phyloP scores from a whole-genome alignment of 2,329 filamentous ascomycete genomes.

The Apiospora phragmitis region DNA sequence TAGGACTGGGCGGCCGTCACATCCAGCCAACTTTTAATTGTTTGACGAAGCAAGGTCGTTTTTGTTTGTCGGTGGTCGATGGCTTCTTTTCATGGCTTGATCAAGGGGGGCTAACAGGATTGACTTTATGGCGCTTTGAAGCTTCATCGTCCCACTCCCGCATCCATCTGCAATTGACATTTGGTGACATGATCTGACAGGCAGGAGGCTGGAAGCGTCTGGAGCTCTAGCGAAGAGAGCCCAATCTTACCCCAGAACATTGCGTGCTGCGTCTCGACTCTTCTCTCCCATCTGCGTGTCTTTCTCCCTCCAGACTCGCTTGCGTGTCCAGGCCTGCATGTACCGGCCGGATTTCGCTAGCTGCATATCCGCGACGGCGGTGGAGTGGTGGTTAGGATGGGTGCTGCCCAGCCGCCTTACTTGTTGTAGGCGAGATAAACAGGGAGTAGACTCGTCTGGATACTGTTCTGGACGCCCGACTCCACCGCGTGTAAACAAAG shows the following conservation, averaged over 20 bases:
- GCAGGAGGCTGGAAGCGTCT: slow-evolving; percentile 4
- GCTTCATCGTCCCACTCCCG: background rate
- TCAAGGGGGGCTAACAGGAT: background rate
- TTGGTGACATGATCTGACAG: slow-evolving; percentile 6
- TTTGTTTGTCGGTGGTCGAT: background rate
- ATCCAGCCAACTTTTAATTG: background rate
- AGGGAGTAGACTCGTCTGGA: slow-evolving; percentile 11
- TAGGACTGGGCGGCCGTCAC: background rate
- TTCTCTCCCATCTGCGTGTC: background rate
- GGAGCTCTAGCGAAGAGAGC: background rate
- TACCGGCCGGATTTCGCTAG: slow-evolving; percentile 2
- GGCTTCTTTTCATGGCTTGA: background rate
- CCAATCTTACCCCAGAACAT: background rate
- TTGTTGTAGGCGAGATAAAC: slow-evolving; percentile 15
- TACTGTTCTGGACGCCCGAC: background rate
- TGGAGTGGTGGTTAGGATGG: background rate
- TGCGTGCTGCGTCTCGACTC: background rate
- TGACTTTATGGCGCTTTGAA: background rate
- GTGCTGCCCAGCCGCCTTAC: slow-evolving; percentile 4
- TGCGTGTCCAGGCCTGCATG: background rate
- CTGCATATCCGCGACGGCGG: slow-evolving; percentile 11
- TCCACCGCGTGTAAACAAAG: slow-evolving; percentile 18
- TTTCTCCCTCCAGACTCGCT: background rate
- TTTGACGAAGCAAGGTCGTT: background rate
- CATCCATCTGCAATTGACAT: background rate